Evolutionary conservation across 179 eudicot species (phyloP).

Genomic region (Amaranthus tricolor): DNA sequence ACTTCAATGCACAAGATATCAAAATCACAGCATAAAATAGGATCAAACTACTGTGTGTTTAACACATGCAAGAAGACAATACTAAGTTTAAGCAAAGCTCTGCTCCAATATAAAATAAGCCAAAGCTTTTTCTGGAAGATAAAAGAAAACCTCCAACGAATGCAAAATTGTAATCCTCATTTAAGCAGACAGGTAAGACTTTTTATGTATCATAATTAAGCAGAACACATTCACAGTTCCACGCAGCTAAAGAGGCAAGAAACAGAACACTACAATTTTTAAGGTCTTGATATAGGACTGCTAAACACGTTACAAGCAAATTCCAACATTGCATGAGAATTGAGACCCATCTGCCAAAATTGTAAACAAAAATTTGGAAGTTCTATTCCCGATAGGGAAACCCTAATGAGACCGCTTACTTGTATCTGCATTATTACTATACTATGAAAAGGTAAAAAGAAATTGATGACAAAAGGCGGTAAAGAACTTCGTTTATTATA

Average conservation of each 20-base stretch:
- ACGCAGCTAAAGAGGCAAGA: not conserved
- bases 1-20: not conserved
- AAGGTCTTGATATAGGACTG: not conserved
- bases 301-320: not conserved
- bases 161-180: not conserved
- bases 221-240: not conserved
- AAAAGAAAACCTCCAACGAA: too few relatives aligned
- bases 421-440: not conserved
- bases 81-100: not conserved
- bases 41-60: not conserved
- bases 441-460: not conserved
- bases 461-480: too few relatives aligned
- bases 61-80: not conserved
- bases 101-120: not conserved
- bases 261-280: not conserved
- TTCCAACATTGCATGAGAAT: not conserved
- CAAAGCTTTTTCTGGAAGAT: too few relatives aligned
- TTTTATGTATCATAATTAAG: not conserved
- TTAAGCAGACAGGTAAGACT: not conserved
- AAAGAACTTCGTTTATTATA: not conserved
- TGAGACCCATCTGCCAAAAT: not conserved
- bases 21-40: not conserved
- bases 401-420: not conserved
- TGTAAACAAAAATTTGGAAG: not conserved
- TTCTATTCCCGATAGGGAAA: not conserved